phyloP scores from a whole-genome alignment of 148 eudicot genomes.

The Heliosperma pusillum region DNA sequence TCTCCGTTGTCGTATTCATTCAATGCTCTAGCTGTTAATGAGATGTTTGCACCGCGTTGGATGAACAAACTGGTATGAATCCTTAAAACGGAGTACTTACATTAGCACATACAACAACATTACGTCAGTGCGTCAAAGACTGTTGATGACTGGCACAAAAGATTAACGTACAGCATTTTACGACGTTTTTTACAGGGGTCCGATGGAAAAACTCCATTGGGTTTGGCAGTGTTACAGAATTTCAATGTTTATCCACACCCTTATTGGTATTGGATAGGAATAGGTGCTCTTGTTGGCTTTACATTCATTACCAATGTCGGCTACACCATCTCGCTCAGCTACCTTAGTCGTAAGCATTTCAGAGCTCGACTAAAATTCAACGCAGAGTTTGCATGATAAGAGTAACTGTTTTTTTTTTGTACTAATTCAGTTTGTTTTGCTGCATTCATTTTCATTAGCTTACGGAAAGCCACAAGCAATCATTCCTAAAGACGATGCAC shows the following conservation, averaged over 20 bases:
- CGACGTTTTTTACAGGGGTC: slow-evolving; percentile 49
- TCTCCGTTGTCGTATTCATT: slow-evolving; percentile 82
- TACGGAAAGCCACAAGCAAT: slow-evolving; percentile 68
- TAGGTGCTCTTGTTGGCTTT: slow-evolving; percentile 70
- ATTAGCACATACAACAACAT: not conserved
- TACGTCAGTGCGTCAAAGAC: not conserved
- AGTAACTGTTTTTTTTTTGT: not conserved
- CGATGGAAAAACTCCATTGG: slow-evolving; percentile 53
- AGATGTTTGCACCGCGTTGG: slow-evolving; percentile 93
- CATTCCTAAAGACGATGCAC: slow-evolving; percentile 47
- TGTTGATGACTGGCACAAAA: not conserved
- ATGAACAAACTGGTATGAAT: slow-evolving; percentile 64
- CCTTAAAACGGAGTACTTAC: not conserved
- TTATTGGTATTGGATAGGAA: slow-evolving; percentile 91
- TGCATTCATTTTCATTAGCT: slow-evolving; percentile 29
- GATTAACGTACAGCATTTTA: not conserved
- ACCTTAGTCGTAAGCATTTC: slow-evolving; percentile 64
- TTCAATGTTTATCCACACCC: slow-evolving; percentile 48
- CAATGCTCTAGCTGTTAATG: slow-evolving; percentile 80
- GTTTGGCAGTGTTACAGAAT: slow-evolving; percentile 51
- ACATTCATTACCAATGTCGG: slow-evolving; percentile 53
- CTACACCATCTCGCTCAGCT: slow-evolving; percentile 77
- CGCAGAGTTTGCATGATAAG: not conserved
- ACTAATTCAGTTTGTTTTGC: not conserved
- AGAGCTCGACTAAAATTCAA: not conserved